Evolutionary conservation across 768 basidiomycete genomes (phyloP).

Genomic region (Xerocomus potaroensis): DNA sequence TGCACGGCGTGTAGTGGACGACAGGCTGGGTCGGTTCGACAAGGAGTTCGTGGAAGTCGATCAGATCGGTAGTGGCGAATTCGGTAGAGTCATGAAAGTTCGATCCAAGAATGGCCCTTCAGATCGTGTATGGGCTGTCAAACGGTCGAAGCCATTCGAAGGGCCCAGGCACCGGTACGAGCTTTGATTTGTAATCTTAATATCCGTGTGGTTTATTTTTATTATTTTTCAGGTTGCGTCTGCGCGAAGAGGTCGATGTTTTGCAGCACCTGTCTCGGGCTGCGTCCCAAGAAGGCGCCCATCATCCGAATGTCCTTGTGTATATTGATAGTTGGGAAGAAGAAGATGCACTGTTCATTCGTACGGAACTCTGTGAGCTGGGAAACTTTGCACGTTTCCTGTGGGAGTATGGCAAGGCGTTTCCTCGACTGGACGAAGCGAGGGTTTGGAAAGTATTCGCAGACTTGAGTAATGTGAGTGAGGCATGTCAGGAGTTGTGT

Average conservation of each 20-base stretch:
- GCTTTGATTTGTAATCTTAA: slow-evolving; percentile 23
- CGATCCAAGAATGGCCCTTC: slow-evolving; percentile 57
- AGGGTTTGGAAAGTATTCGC: slow-evolving; percentile 94
- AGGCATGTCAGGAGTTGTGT: slow-evolving; percentile 1
- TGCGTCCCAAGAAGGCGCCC: slow-evolving; percentile 23
- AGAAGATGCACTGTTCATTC: slow-evolving; percentile 81
- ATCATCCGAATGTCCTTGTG: slow-evolving; percentile 77
- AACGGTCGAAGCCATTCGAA: slow-evolving; percentile 90
- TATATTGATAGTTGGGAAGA: slow-evolving; percentile 98
- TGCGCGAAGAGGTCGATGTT: slow-evolving; percentile 93
- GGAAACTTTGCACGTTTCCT: slow-evolving; percentile 91
- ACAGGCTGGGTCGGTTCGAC: slow-evolving; percentile 66
- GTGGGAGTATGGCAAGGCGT: slow-evolving; percentile 82
- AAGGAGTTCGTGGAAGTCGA: slow-evolving; percentile 77
- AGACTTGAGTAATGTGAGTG: slow-evolving; percentile 83
- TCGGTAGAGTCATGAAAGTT: slow-evolving; percentile 89
- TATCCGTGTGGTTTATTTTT: slow-evolving; percentile 17
- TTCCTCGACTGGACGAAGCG: slow-evolving; percentile 84
- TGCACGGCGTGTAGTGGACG: slow-evolving; percentile 37
- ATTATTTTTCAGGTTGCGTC: slow-evolving; percentile 53
- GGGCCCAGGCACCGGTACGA: slow-evolving; percentile 83
- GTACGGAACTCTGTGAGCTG: slow-evolving; percentile 89
- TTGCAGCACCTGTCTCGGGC: slow-evolving; percentile 66
- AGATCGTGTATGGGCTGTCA: slow-evolving; percentile 72
- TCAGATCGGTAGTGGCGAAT: slow-evolving; percentile 86